Base-by-base conservation (phyloP, 2,329 filamentous ascomycete genomes). In the Apiospora saccharicola region DNA sequence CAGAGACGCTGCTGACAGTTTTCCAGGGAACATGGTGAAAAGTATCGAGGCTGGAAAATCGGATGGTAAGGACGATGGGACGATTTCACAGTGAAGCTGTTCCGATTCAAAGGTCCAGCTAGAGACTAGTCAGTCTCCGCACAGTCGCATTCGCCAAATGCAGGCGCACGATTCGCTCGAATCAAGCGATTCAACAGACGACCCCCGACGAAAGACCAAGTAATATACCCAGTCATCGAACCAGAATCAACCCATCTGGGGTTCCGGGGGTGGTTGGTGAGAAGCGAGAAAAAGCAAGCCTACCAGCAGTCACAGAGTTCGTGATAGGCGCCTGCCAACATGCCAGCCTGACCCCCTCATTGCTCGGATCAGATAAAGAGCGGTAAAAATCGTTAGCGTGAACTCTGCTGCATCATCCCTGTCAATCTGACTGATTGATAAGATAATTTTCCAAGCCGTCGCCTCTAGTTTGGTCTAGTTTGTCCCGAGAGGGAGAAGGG, bases 341-440 rank as follows among this genome's bases (percentile, higher is more conserved):
- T 10, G 37, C 37, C n/a, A 24, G 47, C n/a, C 49, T n/a, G 24
- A 4, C 26, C 26, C 53, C 12, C 30, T 61, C 14, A 12, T 61
- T 12, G 53, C 26, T 22, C 53, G 53, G 53, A 61, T 61, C 53
- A 61, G 53, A 61, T 61, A 61, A 61, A 61, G 34, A 61, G 57
- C 57, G 57, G 57, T 64, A 64, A 64, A 64, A 64, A 10, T 26
- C 34, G 19, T n/a, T 64, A 64, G 57, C 57, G 67, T 68, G 41
- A 47, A 46, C 41, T n/a, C 12, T 68, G 7, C 1, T 68, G 41
- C 44, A 41, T 2, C 30, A 64, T 64, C 57, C 68, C 68, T 53
- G 68, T 24, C n/a, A 13, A 44, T 70, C 68, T 51, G 22, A 44
- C 44, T 70, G 68, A 70, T 70, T 70, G 68, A 70, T 70, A 70